Evolutionary conservation across 129 eudicot genomes (phyloP).

Genomic region (Ambrosia artemisiifolia): DNA sequence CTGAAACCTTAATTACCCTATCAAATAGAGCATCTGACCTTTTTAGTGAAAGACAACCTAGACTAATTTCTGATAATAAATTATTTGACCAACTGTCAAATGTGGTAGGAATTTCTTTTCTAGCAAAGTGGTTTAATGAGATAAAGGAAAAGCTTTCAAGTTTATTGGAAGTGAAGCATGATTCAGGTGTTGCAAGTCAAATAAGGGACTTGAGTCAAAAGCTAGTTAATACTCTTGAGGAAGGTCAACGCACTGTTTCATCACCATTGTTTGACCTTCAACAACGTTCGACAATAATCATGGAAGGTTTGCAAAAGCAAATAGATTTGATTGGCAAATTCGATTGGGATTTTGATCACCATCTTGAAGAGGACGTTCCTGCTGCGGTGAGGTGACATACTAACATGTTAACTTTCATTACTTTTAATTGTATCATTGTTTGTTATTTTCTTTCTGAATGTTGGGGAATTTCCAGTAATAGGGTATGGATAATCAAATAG

Average conservation of each 20-base stretch:
- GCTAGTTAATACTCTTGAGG: constrained; percentile 62
- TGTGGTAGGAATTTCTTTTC: constrained; percentile 54
- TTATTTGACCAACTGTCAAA: constrained; percentile 75
- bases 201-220: constrained; percentile 71
- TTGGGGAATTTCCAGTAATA: too few species aligned
- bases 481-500: too few species aligned
- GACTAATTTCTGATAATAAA: constrained; percentile 59
- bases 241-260: constrained; percentile 83
- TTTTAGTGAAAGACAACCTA: constrained; percentile 72
- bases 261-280: constrained; percentile 76
- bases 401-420: neutral
- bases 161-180: constrained; percentile 66
- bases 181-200: constrained; percentile 59
- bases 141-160: constrained; percentile 48
- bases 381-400: constrained; percentile 98
- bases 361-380: constrained; percentile 94
- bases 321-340: constrained; percentile 72
- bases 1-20: constrained; percentile 63
- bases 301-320: constrained; percentile 90
- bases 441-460: too few species aligned
- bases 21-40: constrained; percentile 81
- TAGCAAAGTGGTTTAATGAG: constrained; percentile 65
- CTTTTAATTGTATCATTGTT: neutral
- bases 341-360: constrained; percentile 98
- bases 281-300: constrained; percentile 57